Base-by-base conservation (phyloP, 768 basidiomycete genomes). In the Rhodotorula toruloides region DNA sequence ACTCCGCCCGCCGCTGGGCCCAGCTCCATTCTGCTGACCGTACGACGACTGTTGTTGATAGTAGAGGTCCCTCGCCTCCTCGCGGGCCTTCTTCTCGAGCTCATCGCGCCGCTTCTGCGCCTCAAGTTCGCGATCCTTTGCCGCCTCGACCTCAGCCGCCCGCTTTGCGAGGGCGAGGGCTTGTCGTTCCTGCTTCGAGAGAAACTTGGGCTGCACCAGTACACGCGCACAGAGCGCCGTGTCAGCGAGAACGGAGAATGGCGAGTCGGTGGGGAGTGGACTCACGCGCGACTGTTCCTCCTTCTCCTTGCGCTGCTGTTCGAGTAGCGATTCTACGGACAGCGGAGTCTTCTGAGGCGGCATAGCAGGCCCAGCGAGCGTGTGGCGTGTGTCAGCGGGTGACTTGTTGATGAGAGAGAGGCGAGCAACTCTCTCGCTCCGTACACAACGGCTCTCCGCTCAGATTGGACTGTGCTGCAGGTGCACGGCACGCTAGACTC, bases 161-260 rank as follows among this genome's bases (percentile, higher is more conserved):
- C 94, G 86, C 73, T 90, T 89, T 22, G 87, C 86, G 66, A 97
- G 88, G 6, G 94, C 94, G 42, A 96, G 79, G 74, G 85, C 85
- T 25, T 90, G 90, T 54, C 94, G 85, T 74, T 96, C 89, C 71
- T 92, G 90, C 78, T 90, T 98, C 4, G 89, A 85, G 21, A 98
- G 81, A 80, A 98, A 98, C 78, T 86, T 94, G 42, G 94, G 94
- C 92, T 97, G 78, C 40, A 62, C 54, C 19, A 27, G 54, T 29
- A 31, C 27, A 31, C n/a, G n/a, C n/a, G n/a, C n/a, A n/a, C n/a
- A n/a, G n/a, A n/a, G n/a, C n/a, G n/a, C n/a, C n/a, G n/a, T n/a
- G 56, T 58, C 2, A 36, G 58, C 39, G 36, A 5, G 16, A 17
- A 12, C 14, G 27, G 16, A 13, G 50, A 54, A n/a, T n/a, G n/a